These are phyloP conservation scores for Golovinomyces cichoracearum DNA, from an alignment of 2,329 filamentous ascomycete species.

Conservation along the genomic window DNA sequence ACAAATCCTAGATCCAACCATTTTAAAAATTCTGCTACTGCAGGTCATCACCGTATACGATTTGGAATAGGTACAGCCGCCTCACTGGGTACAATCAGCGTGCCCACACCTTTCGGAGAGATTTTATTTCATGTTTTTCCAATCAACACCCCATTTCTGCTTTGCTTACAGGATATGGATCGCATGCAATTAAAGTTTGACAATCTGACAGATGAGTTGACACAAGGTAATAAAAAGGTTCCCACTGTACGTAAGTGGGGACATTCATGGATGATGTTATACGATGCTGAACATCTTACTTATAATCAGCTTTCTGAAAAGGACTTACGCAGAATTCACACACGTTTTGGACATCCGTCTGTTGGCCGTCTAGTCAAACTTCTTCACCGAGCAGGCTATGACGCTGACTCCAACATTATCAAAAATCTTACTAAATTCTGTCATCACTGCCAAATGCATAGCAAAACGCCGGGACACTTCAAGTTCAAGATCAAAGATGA, in stretches of 20 bases:
- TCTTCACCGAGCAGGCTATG: not conserved
- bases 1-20: not conserved
- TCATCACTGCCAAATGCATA: not conserved
- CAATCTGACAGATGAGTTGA: conserved; percentile 1
- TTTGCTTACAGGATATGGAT: conserved; percentile 2
- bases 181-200: conserved; percentile 1
- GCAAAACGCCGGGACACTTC: not conserved
- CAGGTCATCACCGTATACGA: not conserved
- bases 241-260: conserved; percentile 1
- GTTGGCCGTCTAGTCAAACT: not conserved
- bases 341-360: conserved; percentile 2
- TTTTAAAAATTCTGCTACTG: not conserved
- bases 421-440: not conserved
- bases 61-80: not conserved
- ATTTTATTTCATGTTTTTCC: conserved; percentile 2
- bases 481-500: conserved; percentile 1
- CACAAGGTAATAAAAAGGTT: conserved; percentile 2
- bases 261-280: not conserved
- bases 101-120: not conserved
- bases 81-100: not conserved
- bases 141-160: conserved; percentile 1
- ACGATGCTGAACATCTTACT: conserved; percentile 17
- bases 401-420: not conserved
- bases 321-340: not conserved
- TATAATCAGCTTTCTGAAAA: not conserved